Conservation (phyloP, 192 early-diverging fungal species). For the Backusella psychrophila region DNA sequence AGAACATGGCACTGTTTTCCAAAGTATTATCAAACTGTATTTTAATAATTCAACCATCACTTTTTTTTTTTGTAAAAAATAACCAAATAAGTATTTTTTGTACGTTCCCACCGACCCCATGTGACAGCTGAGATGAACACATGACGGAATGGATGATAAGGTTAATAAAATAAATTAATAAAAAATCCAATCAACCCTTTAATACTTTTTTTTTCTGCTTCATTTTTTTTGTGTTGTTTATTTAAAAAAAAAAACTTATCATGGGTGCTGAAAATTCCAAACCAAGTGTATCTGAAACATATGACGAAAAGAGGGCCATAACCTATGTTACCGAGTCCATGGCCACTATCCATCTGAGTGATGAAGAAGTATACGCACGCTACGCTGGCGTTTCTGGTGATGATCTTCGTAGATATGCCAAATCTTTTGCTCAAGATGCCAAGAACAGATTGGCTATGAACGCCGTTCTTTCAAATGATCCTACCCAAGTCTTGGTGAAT, state of each 20-base stretch:
- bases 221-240: background rate
- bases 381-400: conserved; percentile 21
- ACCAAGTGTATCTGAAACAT: background rate
- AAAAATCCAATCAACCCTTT: background rate
- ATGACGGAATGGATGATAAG: background rate
- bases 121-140: background rate
- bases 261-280: background rate
- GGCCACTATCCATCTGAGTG: background rate
- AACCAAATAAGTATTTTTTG: background rate
- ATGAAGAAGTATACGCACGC: background rate
- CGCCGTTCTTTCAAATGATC: conserved; percentile 58
- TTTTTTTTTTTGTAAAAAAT: background rate
- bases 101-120: background rate
- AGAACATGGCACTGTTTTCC: background rate
- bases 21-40: background rate
- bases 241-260: background rate
- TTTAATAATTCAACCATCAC: background rate
- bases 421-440: conserved; percentile 54
- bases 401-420: conserved; percentile 26
- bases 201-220: background rate
- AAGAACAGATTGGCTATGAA: conserved; percentile 71
- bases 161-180: background rate
- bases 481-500: conserved; percentile 57
- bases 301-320: background rate
- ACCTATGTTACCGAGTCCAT: background rate